Conservation (phyloP, 192 early-diverging fungal genomes). For the Chytriomyces confervae region DNA sequence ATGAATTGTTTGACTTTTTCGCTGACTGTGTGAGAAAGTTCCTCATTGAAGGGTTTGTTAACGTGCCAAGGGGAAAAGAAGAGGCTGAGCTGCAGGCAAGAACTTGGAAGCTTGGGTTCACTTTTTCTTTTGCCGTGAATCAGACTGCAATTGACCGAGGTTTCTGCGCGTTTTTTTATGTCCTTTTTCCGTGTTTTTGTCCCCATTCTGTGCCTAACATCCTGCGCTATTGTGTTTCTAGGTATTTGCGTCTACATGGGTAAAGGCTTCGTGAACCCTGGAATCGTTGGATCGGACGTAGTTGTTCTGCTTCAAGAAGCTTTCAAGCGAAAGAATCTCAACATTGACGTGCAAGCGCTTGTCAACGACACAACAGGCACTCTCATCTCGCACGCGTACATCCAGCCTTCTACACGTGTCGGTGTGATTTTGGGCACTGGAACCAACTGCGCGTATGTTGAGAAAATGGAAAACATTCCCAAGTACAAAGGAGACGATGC, state of each 20-base stretch:
- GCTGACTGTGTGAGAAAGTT: conserved; percentile 84
- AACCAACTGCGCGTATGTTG: conserved; percentile 92
- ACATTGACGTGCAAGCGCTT: conserved; percentile 81
- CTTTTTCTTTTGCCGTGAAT: conserved; percentile 92
- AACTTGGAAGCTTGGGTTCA: conserved; percentile 72
- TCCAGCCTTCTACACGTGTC: conserved; percentile 78
- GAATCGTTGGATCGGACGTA: conserved; percentile 83
- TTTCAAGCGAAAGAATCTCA: conserved; percentile 70
- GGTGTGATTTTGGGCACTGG: conserved; percentile 93
- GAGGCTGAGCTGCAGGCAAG: conserved; percentile 63
- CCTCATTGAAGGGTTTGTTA: conserved; percentile 49
- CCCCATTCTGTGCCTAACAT: background rate
- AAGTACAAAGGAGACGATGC: conserved; percentile 73
- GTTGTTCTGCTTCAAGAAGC: conserved; percentile 83
- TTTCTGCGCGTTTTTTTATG: background rate
- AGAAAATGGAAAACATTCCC: conserved; percentile 72
- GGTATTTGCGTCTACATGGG: conserved; percentile 58
- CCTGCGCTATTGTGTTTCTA: conserved; percentile 29
- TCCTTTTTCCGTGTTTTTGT: too few species aligned
- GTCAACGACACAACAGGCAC: conserved; percentile 97
- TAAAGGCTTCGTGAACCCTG: conserved; percentile 83
- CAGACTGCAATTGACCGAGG: conserved; percentile 68
- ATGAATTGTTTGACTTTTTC: conserved; percentile 85
- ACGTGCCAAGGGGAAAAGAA: background rate
- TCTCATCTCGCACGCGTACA: conserved; percentile 86